Conservation (phyloP, 768 basidiomycete species). For the Rubroboletus pulcherrimus region DNA sequence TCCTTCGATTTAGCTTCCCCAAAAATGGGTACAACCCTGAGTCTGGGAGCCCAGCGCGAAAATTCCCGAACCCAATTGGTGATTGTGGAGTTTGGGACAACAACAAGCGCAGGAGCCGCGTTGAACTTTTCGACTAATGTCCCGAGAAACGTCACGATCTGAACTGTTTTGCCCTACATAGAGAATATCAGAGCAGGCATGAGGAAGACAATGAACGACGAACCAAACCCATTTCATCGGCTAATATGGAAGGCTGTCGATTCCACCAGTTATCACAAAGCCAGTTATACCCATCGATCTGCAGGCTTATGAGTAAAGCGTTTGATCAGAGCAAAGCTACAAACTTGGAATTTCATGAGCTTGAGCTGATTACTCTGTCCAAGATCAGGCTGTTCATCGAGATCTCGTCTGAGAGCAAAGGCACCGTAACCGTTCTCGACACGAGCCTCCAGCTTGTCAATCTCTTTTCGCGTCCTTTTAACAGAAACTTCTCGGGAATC, state of each 20-base stretch:
- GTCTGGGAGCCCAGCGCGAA: constrained; percentile 62
- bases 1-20: constrained; percentile 79
- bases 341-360: constrained; percentile 86
- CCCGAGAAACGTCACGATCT: constrained; percentile 82
- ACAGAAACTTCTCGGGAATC: constrained; percentile 59
- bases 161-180: constrained; percentile 83
- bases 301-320: constrained; percentile 7
- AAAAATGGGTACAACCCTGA: constrained; percentile 80
- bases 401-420: constrained; percentile 41
- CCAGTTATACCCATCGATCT: constrained; percentile 85
- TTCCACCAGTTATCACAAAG: constrained; percentile 87
- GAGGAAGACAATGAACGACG: constrained; percentile 12
- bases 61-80: constrained; percentile 96
- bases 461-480: constrained; percentile 40
- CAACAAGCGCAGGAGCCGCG: constrained; percentile 78
- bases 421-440: constrained; percentile 50
- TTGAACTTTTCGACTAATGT: constrained; percentile 51
- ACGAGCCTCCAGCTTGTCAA: constrained; percentile 49
- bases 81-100: constrained; percentile 96
- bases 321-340: constrained; percentile 15
- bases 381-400: constrained; percentile 55
- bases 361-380: constrained; percentile 60
- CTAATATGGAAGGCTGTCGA: constrained; percentile 80
- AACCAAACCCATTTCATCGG: constrained; percentile 97
- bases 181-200: constrained; percentile 4